Percentiles rank a stretch among this genome's conserved stretches.
Evolutionary conservation across 2,329 filamentous ascomycete genomes (phyloP).

Genomic region (Botryosphaeria dothidea): DNA sequence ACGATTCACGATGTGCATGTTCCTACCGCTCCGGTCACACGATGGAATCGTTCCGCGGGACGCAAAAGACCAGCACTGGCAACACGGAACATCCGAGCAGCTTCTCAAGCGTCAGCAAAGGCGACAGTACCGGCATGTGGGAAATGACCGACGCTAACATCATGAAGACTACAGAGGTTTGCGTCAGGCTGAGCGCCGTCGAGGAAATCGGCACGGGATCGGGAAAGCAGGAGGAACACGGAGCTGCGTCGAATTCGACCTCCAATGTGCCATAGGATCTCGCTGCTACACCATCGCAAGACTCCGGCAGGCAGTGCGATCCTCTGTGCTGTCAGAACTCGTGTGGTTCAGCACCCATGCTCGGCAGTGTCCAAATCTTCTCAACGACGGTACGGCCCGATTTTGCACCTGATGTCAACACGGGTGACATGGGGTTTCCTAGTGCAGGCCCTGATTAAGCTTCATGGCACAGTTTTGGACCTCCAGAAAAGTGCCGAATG

Average conservation of each 20-base stretch:
- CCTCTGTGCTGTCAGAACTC: no score
- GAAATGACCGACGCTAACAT: constrained; percentile 1
- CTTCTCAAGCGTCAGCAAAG: background rate
- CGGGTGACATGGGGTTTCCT: no score
- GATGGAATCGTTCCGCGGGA: background rate
- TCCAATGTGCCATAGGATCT: background rate
- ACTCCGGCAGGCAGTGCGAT: no score
- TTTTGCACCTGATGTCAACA: no score
- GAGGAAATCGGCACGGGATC: background rate
- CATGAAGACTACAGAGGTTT: constrained; percentile 7
- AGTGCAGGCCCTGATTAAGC: no score
- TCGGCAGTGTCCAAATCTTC: no score
- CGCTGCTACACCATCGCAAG: no score
- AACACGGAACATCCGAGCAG: background rate
- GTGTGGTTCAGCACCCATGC: no score
- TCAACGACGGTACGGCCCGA: no score
- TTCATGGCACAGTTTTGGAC: no score
- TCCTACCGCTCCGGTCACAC: background rate
- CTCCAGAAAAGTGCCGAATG: no score
- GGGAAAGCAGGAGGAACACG: background rate
- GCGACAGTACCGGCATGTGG: background rate
- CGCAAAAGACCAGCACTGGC: background rate
- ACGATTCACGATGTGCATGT: background rate
- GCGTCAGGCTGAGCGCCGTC: background rate
- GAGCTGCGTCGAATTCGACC: background rate